These are phyloP conservation scores for Pythium angustatum DNA, from an alignment of 352 stramenopile species.

Conservation along the genomic window DNA sequence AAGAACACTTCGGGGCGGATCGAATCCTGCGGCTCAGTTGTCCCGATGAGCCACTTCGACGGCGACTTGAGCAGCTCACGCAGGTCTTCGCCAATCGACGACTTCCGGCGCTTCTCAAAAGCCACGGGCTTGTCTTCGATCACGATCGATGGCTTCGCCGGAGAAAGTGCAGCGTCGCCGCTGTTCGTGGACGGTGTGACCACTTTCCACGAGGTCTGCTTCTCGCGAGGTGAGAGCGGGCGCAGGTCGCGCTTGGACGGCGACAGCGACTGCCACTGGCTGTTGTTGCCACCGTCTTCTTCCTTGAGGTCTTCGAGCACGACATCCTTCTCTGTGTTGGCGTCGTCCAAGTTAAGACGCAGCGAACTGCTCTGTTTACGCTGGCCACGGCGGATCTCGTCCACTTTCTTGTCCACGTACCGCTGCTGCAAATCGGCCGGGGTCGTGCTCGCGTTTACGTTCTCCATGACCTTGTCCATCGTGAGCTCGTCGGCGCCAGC, in stretches of 20 bases:
- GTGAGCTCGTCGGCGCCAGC: constrained; percentile 47
- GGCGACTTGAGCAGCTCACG: constrained; percentile 60
- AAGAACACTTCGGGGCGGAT: constrained; percentile 64
- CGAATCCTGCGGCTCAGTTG: constrained; percentile 20
- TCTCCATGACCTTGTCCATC: constrained; percentile 39
- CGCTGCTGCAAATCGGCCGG: constrained; percentile 31
- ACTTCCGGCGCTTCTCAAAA: constrained; percentile 38
- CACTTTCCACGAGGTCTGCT: constrained; percentile 64
- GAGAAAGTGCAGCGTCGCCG: neutral
- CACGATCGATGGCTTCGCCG: constrained; percentile 37
- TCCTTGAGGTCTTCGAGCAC: constrained; percentile 26
- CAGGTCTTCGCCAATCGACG: constrained; percentile 63
- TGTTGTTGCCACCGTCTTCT: constrained; percentile 21
- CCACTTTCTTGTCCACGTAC: constrained; percentile 51
- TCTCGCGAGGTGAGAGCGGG: constrained; percentile 54
- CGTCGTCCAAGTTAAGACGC: constrained; percentile 39
- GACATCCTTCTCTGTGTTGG: constrained; percentile 25
- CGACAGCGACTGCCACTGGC: constrained; percentile 58
- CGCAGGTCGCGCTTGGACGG: constrained; percentile 48
- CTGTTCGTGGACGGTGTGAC: constrained; percentile 8
- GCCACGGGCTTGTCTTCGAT: constrained; percentile 36
- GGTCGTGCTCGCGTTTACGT: constrained; percentile 22
- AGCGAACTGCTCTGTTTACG: constrained; percentile 49
- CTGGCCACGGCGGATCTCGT: constrained; percentile 62
- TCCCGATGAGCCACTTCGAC: constrained; percentile 59